phyloP scores from a whole-genome alignment of 495 filamentous ascomycete species.

The Podospora conica region DNA sequence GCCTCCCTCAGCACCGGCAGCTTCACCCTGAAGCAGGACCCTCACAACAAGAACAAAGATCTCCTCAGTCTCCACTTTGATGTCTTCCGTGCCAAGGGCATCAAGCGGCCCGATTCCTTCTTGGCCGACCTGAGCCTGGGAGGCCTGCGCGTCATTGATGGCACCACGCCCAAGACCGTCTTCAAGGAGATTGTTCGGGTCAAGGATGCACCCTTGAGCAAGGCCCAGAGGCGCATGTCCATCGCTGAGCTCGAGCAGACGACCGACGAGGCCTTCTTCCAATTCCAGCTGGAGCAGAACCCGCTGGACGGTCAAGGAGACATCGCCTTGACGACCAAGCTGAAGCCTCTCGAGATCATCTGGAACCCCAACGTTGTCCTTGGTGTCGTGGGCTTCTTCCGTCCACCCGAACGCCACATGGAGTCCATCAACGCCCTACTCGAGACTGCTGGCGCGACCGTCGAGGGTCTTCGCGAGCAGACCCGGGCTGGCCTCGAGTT shows the following conservation, averaged over 20 bases:
- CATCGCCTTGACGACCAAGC: slow-evolving; percentile 77
- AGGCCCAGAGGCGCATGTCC: slow-evolving; percentile 42
- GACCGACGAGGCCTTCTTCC: slow-evolving; percentile 73
- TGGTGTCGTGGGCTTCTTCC: slow-evolving; percentile 87
- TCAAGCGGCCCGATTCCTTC: slow-evolving; percentile 85
- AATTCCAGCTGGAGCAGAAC: slow-evolving; percentile 87
- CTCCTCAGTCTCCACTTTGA: slow-evolving; percentile 89
- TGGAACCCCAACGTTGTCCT: slow-evolving; percentile 93
- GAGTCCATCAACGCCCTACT: slow-evolving; percentile 92
- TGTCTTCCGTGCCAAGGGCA: slow-evolving; percentile 77
- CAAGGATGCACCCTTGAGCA: slow-evolving; percentile 67
- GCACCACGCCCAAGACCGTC: slow-evolving; percentile 81
- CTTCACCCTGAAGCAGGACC: slow-evolving; percentile 85
- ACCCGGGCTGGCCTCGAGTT: slow-evolving; percentile 93
- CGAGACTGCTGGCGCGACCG: slow-evolving; percentile 90
- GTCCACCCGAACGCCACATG: slow-evolving; percentile 94
- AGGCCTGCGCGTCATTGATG: slow-evolving; percentile 89
- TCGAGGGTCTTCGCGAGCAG: slow-evolving; percentile 89
- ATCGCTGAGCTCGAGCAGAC: slow-evolving; percentile 59
- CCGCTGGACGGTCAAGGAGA: slow-evolving; percentile 89
- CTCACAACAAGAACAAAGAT: slow-evolving; percentile 70
- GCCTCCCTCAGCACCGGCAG: slow-evolving; percentile 85
- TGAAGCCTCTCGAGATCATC: slow-evolving; percentile 93
- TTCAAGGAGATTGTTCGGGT: slow-evolving; percentile 92
- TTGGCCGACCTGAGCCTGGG: slow-evolving; percentile 83